Evolutionary conservation across 805 yeast species (phyloP).

Genomic region (Yarrowia deformans): DNA sequence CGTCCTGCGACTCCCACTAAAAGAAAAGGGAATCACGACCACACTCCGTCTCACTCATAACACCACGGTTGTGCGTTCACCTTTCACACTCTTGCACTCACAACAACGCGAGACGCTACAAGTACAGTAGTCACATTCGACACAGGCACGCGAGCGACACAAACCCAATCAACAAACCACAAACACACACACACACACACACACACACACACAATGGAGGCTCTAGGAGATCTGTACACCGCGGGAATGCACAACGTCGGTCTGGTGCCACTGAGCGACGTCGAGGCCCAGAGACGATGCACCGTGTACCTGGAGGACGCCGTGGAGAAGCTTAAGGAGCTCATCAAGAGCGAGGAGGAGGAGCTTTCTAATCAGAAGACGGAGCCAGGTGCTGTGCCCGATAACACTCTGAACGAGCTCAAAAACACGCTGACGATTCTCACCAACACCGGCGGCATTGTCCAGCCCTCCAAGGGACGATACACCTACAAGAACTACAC

Average conservation of each 20-base stretch:
- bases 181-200: not conserved
- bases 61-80: too few species aligned
- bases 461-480: conserved; percentile 43
- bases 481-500: conserved; percentile 39
- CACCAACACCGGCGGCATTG: conserved; percentile 42
- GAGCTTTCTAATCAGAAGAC: conserved; percentile 41
- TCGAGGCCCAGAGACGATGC: conserved; percentile 50
- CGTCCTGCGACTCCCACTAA: not conserved
- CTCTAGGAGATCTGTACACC: conserved; percentile 15
- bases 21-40: not conserved
- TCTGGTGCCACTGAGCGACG: conserved; percentile 48
- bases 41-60: not conserved
- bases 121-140: not conserved
- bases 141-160: not conserved
- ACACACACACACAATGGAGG: conserved; percentile 2
- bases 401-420: conserved; percentile 42
- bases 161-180: not conserved
- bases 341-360: conserved; percentile 39
- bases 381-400: conserved; percentile 43
- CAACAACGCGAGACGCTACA: not conserved
- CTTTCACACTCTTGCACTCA: not conserved
- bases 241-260: conserved; percentile 45
- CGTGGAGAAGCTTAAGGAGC: conserved; percentile 42
- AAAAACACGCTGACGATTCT: conserved; percentile 44
- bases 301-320: conserved; percentile 46